A percentile compares a stretch with the other conserved stretches of the same genome.
Conservation (phyloP, 148 eudicot species). For the Limonium bicolor region DNA sequence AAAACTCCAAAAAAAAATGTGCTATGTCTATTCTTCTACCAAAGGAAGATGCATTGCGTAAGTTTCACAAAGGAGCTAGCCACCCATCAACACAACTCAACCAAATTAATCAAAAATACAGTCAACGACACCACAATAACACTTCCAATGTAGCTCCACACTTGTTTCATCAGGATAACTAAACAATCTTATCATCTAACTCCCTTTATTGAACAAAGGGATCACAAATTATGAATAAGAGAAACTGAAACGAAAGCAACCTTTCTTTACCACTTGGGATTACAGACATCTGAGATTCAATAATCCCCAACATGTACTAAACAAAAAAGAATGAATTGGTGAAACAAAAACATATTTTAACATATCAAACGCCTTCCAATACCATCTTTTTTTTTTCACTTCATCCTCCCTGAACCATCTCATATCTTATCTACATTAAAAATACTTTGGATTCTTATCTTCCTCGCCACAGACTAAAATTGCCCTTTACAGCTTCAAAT, state of each 20-base stretch:
- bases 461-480: neutral
- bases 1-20: too few relatives aligned
- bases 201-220: conserved; percentile 5
- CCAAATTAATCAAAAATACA: neutral
- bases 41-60: neutral
- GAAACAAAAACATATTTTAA: conserved; percentile 1
- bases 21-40: neutral
- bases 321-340: conserved; percentile 1
- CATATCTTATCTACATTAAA: neutral
- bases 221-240: conserved; percentile 6
- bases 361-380: neutral
- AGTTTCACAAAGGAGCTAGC: neutral
- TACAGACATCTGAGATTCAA: conserved; percentile 4
- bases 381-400: neutral
- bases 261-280: neutral
- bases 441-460: neutral
- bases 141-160: too few relatives aligned
- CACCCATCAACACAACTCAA: neutral
- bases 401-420: neutral
- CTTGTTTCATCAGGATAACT: too few relatives aligned
- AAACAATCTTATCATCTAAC: neutral
- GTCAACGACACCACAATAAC: too few relatives aligned
- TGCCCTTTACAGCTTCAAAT: conserved; percentile 1
- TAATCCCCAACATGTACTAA: conserved; percentile 1
- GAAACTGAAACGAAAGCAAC: neutral